Evolutionary conservation across 306 rosid genomes (phyloP).

Genomic region (Quercus wislizeni): DNA sequence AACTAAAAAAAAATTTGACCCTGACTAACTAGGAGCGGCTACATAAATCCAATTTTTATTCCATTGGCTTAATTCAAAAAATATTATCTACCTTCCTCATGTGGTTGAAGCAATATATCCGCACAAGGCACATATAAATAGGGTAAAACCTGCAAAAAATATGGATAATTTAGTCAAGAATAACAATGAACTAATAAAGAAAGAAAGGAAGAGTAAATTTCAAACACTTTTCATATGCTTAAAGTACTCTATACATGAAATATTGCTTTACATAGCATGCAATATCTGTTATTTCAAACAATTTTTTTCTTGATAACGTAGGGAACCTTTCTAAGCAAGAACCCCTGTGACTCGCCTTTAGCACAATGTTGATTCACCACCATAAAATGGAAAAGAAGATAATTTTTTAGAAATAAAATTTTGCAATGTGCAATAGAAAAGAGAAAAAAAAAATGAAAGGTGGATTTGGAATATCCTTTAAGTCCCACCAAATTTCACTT

Average conservation of each 20-base stretch:
- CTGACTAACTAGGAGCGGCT: too few relatives aligned
- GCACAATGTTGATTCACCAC: not conserved
- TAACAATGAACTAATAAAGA: not conserved
- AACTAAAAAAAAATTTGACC: too few relatives aligned
- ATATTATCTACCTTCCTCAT: too few relatives aligned
- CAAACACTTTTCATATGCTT: not conserved
- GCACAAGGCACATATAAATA: too few relatives aligned
- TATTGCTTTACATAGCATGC: not conserved
- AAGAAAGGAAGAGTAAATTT: not conserved
- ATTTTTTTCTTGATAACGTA: not conserved
- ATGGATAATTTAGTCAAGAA: constrained; percentile 1
- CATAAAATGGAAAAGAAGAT: not conserved
- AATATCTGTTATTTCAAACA: not conserved
- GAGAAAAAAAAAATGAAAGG: not conserved
- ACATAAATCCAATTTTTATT: too few relatives aligned
- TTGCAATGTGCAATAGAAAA: not conserved
- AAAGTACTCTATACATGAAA: not conserved
- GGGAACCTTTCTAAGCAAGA: too few relatives aligned
- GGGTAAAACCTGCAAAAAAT: too few relatives aligned
- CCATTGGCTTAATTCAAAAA: too few relatives aligned
- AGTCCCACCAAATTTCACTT: not conserved
- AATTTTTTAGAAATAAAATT: not conserved
- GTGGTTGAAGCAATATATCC: too few relatives aligned
- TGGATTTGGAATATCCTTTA: not conserved
- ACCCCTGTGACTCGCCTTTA: too few relatives aligned